A percentile compares a stretch with the other conserved stretches of the same genome.
phyloP scores from a whole-genome alignment of 805 yeast species.

The Pachysolen tannophilus region DNA sequence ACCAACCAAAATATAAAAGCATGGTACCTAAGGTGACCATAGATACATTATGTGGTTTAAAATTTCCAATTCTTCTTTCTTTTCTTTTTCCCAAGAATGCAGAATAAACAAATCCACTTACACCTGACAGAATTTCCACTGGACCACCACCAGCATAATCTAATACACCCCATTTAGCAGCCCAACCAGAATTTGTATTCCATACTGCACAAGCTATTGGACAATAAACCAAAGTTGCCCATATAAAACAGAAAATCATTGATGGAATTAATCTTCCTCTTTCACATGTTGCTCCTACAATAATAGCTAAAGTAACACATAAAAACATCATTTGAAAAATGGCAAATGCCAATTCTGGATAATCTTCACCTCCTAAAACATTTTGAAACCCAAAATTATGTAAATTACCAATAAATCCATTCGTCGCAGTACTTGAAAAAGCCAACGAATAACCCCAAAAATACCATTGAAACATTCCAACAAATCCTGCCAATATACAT shows the following conservation, averaged over 20 bases:
- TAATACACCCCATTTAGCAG: constrained; percentile 80
- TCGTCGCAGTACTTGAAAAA: constrained; percentile 69
- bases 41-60: constrained; percentile 92
- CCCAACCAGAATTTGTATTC: constrained; percentile 95
- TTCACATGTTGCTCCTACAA: constrained; percentile 90
- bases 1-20: constrained; percentile 92
- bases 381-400: constrained; percentile 75
- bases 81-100: constrained; percentile 71
- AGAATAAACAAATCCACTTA: constrained; percentile 83
- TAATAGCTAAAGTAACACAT: constrained; percentile 85
- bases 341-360: constrained; percentile 83
- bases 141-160: constrained; percentile 99
- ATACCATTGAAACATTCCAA: constrained; percentile 87
- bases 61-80: constrained; percentile 72
- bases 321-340: constrained; percentile 86
- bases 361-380: constrained; percentile 42
- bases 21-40: constrained; percentile 84
- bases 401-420: constrained; percentile 83
- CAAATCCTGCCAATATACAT: constrained; percentile 61
- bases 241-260: constrained; percentile 70
- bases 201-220: constrained; percentile 96
- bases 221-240: constrained; percentile 90
- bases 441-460: constrained; percentile 98
- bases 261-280: constrained; percentile 85
- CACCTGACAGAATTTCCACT: constrained; percentile 87